These are phyloP conservation scores for Babesia gibsoni DNA, from an alignment of 169 alveolate genomes.

Conservation along the genomic window DNA sequence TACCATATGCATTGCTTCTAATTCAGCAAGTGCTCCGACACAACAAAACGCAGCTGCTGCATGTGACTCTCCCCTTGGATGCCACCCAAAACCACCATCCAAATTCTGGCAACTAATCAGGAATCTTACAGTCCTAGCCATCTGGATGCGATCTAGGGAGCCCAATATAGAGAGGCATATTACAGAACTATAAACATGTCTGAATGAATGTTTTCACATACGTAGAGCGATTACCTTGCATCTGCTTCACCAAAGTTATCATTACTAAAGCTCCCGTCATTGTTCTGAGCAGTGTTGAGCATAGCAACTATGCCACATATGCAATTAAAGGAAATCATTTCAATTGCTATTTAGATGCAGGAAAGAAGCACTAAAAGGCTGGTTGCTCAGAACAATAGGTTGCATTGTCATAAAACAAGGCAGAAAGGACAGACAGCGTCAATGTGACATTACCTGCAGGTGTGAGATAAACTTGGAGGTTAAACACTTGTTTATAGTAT, in stretches of 20 bases:
- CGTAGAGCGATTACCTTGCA: constrained; percentile 69
- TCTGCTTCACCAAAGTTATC: constrained; percentile 94
- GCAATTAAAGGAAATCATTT: no score
- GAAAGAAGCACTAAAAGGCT: no score
- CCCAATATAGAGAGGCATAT: constrained; percentile 84
- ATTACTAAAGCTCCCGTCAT: constrained; percentile 92
- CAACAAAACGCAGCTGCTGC: constrained; percentile 95
- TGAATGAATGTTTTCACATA: not conserved
- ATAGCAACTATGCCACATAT: no score
- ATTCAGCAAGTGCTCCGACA: constrained; percentile 75
- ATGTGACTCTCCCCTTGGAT: constrained; percentile 93
- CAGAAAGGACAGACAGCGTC: no score
- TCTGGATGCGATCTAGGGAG: constrained; percentile 75
- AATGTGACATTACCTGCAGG: constrained; percentile 56
- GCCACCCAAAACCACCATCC: constrained; percentile 94
- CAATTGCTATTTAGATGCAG: no score
- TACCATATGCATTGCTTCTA: constrained; percentile 48
- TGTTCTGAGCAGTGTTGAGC: constrained; percentile 77
- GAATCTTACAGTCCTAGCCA: constrained; percentile 81
- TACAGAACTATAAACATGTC: constrained; percentile 89
- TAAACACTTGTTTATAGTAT: constrained; percentile 71
- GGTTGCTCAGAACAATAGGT: no score
- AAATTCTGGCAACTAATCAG: constrained; percentile 86
- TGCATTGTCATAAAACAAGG: no score
- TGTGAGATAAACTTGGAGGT: constrained; percentile 80